These are phyloP conservation scores for Arabidopsis hybrid DNA, from an alignment of 441 rosid genomes.

Conservation along the genomic window DNA sequence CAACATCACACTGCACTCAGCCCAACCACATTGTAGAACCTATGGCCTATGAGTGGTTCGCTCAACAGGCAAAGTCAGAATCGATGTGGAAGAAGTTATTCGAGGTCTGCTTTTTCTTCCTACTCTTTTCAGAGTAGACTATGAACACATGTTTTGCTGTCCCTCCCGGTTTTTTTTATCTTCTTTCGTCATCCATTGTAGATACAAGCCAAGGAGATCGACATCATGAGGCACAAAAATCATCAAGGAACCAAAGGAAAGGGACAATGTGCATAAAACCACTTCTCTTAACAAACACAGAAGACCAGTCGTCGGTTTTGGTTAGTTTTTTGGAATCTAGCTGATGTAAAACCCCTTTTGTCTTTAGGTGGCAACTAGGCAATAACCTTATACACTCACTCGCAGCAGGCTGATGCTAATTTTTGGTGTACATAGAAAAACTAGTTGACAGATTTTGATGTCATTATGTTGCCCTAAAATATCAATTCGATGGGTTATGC, in stretches of 20 bases:
- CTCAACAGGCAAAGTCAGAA: slow-evolving; percentile 31
- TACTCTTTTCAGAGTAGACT: slow-evolving; percentile 6
- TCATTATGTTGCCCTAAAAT: not conserved
- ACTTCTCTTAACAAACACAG: slow-evolving; percentile 19
- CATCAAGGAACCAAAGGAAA: not conserved
- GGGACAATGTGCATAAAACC: slow-evolving; percentile 9
- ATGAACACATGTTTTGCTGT: not conserved
- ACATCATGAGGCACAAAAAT: slow-evolving; percentile 7
- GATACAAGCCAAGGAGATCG: slow-evolving; percentile 37
- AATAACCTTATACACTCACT: slow-evolving; percentile 24
- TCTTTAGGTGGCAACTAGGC: slow-evolving; percentile 23
- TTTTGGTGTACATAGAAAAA: slow-evolving; percentile 26
- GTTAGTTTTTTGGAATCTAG: slow-evolving; percentile 20
- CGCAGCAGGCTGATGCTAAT: slow-evolving; percentile 3
- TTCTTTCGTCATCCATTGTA: slow-evolving; percentile 13
- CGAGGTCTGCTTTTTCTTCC: slow-evolving; percentile 38
- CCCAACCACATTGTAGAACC: slow-evolving; percentile 37
- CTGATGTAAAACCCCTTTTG: slow-evolving; percentile 16
- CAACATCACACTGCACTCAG: slow-evolving; percentile 42
- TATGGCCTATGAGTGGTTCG: slow-evolving; percentile 38
- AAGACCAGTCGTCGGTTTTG: slow-evolving; percentile 1
- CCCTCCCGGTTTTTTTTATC: slow-evolving; percentile 1
- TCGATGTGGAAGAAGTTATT: slow-evolving; percentile 11
- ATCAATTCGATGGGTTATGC: not conserved
- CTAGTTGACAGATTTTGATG: slow-evolving; percentile 12